These are phyloP conservation scores for Teratosphaeria zuluensis DNA, from an alignment of 2,329 filamentous ascomycete species.

Conservation along the genomic window DNA sequence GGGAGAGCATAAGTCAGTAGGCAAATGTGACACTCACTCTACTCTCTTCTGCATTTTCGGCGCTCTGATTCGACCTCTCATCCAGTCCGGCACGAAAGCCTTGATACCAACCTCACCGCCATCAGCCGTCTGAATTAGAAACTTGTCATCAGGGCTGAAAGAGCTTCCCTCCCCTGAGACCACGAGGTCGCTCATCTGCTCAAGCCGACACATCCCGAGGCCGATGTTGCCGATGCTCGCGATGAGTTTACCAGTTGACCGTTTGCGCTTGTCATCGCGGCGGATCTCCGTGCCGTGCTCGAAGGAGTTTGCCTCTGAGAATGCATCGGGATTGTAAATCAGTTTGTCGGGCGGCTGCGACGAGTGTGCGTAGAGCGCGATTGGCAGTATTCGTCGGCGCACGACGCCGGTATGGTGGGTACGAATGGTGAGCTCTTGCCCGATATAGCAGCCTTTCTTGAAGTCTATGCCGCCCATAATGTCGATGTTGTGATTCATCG, in stretches of 20 bases:
- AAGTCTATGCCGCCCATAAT: constrained; percentile 79
- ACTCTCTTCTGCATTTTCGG: constrained; percentile 30
- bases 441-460: constrained; percentile 92
- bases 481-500: constrained; percentile 85
- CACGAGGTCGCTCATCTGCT: constrained; percentile 76
- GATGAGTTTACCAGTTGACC: constrained; percentile 74
- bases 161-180: constrained; percentile 57
- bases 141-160: constrained; percentile 49
- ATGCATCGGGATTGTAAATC: constrained; percentile 33
- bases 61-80: constrained; percentile 35
- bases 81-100: constrained; percentile 75
- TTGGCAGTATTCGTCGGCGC: constrained; percentile 77
- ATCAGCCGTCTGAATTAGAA: constrained; percentile 26
- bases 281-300: constrained; percentile 40
- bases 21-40: constrained; percentile 8
- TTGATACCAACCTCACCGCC: constrained; percentile 28
- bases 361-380: constrained; percentile 55
- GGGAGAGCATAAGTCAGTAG: not conserved
- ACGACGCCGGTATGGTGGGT: constrained; percentile 93
- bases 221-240: constrained; percentile 75
- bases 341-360: constrained; percentile 33
- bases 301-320: not conserved
- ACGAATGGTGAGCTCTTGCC: constrained; percentile 91
- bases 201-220: constrained; percentile 74
- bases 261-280: constrained; percentile 42